Conservation (phyloP, 352 stramenopile species). For the Pythium rishiriense region DNA sequence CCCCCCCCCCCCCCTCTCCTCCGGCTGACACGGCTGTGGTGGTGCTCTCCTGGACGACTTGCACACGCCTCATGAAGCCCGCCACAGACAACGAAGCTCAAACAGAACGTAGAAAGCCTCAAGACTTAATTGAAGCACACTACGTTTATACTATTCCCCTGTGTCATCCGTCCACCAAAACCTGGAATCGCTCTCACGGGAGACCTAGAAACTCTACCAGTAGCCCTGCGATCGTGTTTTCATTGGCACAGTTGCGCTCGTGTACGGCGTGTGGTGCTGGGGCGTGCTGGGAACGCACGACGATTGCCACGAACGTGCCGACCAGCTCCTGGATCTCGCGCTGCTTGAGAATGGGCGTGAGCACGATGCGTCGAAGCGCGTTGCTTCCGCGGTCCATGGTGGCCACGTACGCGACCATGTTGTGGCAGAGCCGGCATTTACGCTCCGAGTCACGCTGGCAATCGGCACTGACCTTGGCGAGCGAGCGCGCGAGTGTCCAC, state of each 20-base stretch:
- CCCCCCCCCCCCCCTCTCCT: no score
- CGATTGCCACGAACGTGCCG: background rate
- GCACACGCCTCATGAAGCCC: no score
- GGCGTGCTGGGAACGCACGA: background rate
- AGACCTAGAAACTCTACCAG: background rate
- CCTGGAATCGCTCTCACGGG: no score
- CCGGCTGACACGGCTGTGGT: no score
- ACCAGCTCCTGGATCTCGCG: background rate
- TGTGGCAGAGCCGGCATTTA: background rate
- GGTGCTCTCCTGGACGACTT: no score
- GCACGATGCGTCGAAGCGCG: background rate
- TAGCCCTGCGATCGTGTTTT: background rate
- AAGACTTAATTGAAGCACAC: no score
- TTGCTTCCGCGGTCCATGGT: background rate
- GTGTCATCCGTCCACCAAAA: no score
- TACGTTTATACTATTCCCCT: no score
- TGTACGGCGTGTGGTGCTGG: background rate
- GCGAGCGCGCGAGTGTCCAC: background rate
- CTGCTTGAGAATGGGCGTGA: background rate
- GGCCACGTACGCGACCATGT: background rate
- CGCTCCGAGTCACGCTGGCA: background rate
- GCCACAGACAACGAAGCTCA: no score
- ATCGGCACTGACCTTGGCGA: background rate
- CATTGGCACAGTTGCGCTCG: background rate
- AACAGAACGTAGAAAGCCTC: no score